Evolutionary conservation across 2,329 filamentous ascomycete species (phyloP).

Genomic region (Neonectria sp.): DNA sequence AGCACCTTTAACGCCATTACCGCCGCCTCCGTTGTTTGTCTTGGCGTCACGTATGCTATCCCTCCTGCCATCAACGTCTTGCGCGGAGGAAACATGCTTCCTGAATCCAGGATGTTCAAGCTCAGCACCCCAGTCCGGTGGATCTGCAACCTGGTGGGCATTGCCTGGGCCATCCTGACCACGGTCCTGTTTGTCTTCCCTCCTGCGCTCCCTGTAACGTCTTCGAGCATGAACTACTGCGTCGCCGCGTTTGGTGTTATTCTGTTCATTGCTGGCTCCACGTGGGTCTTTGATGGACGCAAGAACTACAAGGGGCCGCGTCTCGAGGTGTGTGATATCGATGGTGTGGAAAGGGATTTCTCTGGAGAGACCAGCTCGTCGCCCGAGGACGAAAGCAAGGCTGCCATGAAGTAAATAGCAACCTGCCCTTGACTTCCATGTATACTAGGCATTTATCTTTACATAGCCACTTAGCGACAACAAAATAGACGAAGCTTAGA

Average conservation of each 20-base stretch:
- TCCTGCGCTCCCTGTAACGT: conserved; percentile 74
- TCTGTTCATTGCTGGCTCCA: conserved; percentile 58
- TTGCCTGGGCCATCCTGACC: conserved; percentile 78
- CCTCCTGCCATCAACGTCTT: conserved; percentile 79
- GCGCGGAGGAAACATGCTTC: conserved; percentile 76
- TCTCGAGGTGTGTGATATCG: conserved; percentile 39
- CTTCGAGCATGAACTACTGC: conserved; percentile 77
- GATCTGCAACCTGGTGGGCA: conserved; percentile 61
- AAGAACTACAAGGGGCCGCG: conserved; percentile 61
- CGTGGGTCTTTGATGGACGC: conserved; percentile 66
- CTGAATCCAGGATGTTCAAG: conserved; percentile 60
- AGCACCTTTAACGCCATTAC: conserved; percentile 81
- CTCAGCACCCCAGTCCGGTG: conserved; percentile 55
- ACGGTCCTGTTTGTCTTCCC: conserved; percentile 84
- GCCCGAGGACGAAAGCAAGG: conserved; percentile 23
- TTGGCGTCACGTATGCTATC: conserved; percentile 83
- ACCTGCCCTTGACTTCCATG: not conserved
- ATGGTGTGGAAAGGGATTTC: conserved; percentile 20
- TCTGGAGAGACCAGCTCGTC: conserved; percentile 10
- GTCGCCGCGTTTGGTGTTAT: conserved; percentile 65
- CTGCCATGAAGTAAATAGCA: conserved; percentile 17
- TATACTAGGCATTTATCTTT: conserved; percentile 12
- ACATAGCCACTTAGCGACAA: conserved; percentile 1
- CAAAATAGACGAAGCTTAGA: conserved; percentile 14
- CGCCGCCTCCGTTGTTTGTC: conserved; percentile 79